These are phyloP conservation scores for Bipolaris zeicola DNA, from an alignment of 2,329 filamentous ascomycete genomes.

Conservation along the genomic window DNA sequence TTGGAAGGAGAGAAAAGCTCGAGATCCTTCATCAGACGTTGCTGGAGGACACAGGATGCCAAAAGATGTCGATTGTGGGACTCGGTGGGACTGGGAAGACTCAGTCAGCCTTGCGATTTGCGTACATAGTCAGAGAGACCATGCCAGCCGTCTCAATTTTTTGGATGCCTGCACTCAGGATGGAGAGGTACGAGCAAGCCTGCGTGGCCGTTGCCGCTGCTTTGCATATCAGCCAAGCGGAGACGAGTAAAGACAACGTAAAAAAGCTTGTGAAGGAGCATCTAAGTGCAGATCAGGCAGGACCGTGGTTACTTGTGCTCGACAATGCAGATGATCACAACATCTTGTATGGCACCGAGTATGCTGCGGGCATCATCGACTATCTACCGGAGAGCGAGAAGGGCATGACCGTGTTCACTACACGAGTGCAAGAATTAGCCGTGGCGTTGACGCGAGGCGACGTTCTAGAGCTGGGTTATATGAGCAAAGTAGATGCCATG, in stretches of 20 bases:
- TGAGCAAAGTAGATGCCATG: slow-evolving; percentile 1
- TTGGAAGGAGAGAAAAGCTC: slow-evolving; percentile 33
- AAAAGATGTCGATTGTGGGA: slow-evolving; percentile 35
- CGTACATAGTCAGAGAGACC: slow-evolving; percentile 28
- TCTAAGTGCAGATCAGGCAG: slow-evolving; percentile 22
- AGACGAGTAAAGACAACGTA: slow-evolving; percentile 19
- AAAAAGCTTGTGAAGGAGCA: slow-evolving; percentile 28
- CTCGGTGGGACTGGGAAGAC: slow-evolving; percentile 44
- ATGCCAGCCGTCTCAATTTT: slow-evolving; percentile 25
- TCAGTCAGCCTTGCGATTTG: slow-evolving; percentile 38
- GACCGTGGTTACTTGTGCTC: slow-evolving; percentile 19
- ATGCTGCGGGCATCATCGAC: slow-evolving; percentile 15
- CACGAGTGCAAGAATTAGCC: slow-evolving; percentile 14
- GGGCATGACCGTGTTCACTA: slow-evolving; percentile 16
- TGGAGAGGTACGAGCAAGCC: slow-evolving; percentile 29
- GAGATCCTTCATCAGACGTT: slow-evolving; percentile 30
- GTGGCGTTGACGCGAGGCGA: slow-evolving; percentile 15
- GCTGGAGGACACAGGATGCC: slow-evolving; percentile 25
- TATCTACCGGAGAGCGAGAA: slow-evolving; percentile 16
- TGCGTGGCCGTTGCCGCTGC: slow-evolving; percentile 15
- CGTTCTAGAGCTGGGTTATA: slow-evolving; percentile 11
- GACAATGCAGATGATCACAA: slow-evolving; percentile 15
- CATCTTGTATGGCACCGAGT: slow-evolving; percentile 12
- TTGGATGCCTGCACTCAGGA: slow-evolving; percentile 28
- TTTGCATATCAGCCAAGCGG: slow-evolving; percentile 18